phyloP scores from a whole-genome alignment of 495 filamentous ascomycete genomes.

The Cenococcum geophilum region DNA sequence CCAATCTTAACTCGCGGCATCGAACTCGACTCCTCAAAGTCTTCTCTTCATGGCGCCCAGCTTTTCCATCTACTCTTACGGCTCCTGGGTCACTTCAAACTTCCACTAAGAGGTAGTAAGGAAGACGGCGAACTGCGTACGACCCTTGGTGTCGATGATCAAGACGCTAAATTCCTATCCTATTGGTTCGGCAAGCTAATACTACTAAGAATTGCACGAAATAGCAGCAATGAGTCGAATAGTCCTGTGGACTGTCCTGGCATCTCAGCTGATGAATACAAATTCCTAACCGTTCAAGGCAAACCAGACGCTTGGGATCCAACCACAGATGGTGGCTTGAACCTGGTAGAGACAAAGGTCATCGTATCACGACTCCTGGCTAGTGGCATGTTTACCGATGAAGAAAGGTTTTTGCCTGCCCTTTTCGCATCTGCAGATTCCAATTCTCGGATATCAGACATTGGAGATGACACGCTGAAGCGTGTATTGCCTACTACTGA shows the following conservation, averaged over 20 bases:
- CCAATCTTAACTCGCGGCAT: constrained; percentile 68
- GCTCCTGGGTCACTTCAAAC: constrained; percentile 60
- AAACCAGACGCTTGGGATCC: constrained; percentile 68
- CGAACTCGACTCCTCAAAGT: constrained; percentile 53
- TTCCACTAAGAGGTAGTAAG: constrained; percentile 68
- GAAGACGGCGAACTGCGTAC: constrained; percentile 67
- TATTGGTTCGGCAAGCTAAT: constrained; percentile 74
- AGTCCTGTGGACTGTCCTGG: constrained; percentile 54
- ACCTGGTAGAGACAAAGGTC: constrained; percentile 61
- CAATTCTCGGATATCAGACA: constrained; percentile 71
- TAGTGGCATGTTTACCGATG: constrained; percentile 75
- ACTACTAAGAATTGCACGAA: constrained; percentile 50
- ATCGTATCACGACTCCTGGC: constrained; percentile 63
- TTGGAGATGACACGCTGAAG: constrained; percentile 82
- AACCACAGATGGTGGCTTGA: constrained; percentile 54
- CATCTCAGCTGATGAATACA: constrained; percentile 61
- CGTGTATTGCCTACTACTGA: constrained; percentile 56
- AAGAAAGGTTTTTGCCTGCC: constrained; percentile 74
- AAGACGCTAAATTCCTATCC: constrained; percentile 70
- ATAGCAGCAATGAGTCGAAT: constrained; percentile 6
- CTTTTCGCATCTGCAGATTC: constrained; percentile 74
- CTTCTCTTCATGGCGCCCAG: constrained; percentile 56
- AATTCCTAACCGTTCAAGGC: constrained; percentile 61
- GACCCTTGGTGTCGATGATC: constrained; percentile 57
- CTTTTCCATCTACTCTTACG: constrained; percentile 82